Base-by-base conservation (phyloP, 1,284 basidiomycete genomes). In the Golubevia pallescens region DNA sequence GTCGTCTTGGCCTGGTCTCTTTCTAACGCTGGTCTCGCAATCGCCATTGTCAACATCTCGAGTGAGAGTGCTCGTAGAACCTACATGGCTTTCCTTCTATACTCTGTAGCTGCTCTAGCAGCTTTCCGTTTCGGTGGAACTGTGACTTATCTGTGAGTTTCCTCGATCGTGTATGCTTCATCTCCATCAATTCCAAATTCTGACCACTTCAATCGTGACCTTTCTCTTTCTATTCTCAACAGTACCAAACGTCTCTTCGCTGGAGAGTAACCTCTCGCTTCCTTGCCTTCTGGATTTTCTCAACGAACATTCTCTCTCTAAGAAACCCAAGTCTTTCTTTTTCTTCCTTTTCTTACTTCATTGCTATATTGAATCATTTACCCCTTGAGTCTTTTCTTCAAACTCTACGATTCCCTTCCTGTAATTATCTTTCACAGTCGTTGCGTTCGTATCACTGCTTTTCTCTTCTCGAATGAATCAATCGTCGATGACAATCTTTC, bases 41-140 rank as follows among this genome's bases (percentile, higher is more conserved):
- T 85, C 20, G 75, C 67, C 14, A 82, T 85, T 42, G 54, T 84
- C 20, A 81, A 77, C 54, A 71, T 82, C 42, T 71, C 69, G 28
- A 72, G 67, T 16, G n/a, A 60, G 10, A 64, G 52, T 1, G 77
- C 73, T 14, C 57, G 73, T 13, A 70, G 66, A 6, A 62, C 65
- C n/a, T 85, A 85, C 65, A 84, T 83, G 82, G 81, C 67, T 8
- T 71, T 84, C 56, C 56, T 84, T 54, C 70, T 84, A 57, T 84
- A 82, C 42, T 66, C 68, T 1, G 78, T 84, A 0, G 78, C 81
- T 0, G 80, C 66, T 0, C 62, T 84, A 28, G 74, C 80, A 16
- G 58, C 70, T 52, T 75, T 84, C 65, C 66, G 81, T 24, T 69
- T 82, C 62, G 58, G 66, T 19, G 79, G 75, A 2, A 66, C 70